Evolutionary conservation across 73 alveolate genomes (phyloP).

Genomic region (Urostyla sp.): DNA sequence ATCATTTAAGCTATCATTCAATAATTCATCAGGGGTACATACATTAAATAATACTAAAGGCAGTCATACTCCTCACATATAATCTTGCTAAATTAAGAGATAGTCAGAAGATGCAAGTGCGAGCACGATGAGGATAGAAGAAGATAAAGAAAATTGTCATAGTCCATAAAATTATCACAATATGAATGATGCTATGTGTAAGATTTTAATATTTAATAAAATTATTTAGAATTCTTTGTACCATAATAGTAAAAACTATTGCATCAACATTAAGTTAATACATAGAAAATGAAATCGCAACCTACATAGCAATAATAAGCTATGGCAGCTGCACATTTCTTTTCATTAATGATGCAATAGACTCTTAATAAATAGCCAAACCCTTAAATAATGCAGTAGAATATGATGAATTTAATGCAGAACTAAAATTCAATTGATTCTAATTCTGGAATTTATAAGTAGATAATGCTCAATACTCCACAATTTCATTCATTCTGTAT

Average conservation of each 20-base stretch:
- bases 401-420: background rate
- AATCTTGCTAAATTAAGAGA: too few relatives aligned
- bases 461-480: conserved; percentile 28
- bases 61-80: too few relatives aligned
- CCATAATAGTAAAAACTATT: background rate
- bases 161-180: too few relatives aligned
- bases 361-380: background rate
- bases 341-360: conserved; percentile 38
- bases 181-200: too few relatives aligned
- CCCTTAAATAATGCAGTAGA: background rate
- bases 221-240: conserved; percentile 24
- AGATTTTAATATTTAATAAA: background rate
- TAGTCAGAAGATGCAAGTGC: too few relatives aligned
- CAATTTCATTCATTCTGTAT: conserved; percentile 7
- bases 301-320: conserved; percentile 39
- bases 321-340: conserved; percentile 50
- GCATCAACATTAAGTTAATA: conserved; percentile 12
- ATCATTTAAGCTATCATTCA: too few relatives aligned
- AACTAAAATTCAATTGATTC: background rate
- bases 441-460: background rate
- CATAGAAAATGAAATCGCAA: conserved; percentile 2
- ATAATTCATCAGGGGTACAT: too few relatives aligned
- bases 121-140: too few relatives aligned
- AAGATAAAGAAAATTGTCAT: too few relatives aligned
- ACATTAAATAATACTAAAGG: too few relatives aligned